Evolutionary conservation across 179 eudicot genomes (phyloP).

Genomic region (Drosera spatulata): DNA sequence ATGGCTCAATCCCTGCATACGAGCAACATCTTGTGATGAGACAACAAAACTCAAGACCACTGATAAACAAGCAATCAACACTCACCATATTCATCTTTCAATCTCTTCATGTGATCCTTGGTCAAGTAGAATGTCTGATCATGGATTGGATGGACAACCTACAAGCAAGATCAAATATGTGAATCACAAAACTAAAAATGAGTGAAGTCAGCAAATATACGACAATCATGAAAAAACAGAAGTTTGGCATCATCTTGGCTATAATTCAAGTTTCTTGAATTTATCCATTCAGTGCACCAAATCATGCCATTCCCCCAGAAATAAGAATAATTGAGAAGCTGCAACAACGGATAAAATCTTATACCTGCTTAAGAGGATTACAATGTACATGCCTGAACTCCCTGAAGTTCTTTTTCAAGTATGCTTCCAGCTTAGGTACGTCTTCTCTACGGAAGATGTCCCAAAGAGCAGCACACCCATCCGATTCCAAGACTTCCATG

Average conservation of each 20-base stretch:
- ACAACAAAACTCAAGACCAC: not conserved
- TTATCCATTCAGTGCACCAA: no score
- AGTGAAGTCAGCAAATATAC: not conserved
- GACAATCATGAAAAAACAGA: no score
- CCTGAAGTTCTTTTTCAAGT: conserved; percentile 37
- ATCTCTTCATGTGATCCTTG: conserved; percentile 47
- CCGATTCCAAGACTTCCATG: conserved; percentile 2
- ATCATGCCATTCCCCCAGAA: no score
- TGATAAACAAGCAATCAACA: not conserved
- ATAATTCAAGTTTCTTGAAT: no score
- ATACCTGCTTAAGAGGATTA: conserved; percentile 38
- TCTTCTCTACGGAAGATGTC: conserved; percentile 69
- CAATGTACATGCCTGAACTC: conserved; percentile 55
- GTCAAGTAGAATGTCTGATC: conserved; percentile 77
- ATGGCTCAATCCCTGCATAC: conserved; percentile 65
- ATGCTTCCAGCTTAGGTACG: conserved; percentile 52
- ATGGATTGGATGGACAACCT: conserved; percentile 91
- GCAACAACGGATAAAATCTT: no score
- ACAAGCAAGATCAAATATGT: conserved; percentile 1
- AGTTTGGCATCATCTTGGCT: no score
- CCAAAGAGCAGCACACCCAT: conserved; percentile 61
- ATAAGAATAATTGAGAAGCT: no score
- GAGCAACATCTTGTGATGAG: not conserved
- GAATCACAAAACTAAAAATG: not conserved
- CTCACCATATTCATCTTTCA: conserved; percentile 78